Percentiles rank a stretch among this genome's conserved stretches.
These are phyloP conservation scores for Blastomyces parvus DNA, from an alignment of 2,329 filamentous ascomycete species.

Conservation along the genomic window DNA sequence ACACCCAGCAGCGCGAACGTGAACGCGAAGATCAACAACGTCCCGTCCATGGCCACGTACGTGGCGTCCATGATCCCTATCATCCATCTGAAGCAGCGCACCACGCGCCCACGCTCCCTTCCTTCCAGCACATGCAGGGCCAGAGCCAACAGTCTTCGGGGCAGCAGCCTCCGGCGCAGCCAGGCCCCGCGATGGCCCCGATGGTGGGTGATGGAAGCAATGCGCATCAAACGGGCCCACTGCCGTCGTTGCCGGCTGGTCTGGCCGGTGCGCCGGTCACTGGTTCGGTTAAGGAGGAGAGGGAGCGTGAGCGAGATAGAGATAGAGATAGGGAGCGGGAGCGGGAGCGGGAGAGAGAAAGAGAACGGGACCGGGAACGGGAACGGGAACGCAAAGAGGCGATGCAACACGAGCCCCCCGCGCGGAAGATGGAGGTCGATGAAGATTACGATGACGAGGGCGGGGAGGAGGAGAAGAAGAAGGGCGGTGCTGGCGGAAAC, in stretches of 20 bases:
- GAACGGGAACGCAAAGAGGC: constrained; percentile 44
- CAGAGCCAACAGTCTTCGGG: constrained; percentile 9
- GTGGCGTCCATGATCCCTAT: constrained; percentile 67
- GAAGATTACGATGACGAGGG: constrained; percentile 95
- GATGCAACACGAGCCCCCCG: constrained; percentile 62
- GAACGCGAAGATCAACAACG: not conserved
- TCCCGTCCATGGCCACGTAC: constrained; percentile 22
- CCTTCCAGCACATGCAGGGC: constrained; percentile 38
- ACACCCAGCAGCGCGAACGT: constrained; percentile 46
- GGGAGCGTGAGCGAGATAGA: not conserved
- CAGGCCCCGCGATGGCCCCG: constrained; percentile 49
- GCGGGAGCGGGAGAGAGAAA: not conserved
- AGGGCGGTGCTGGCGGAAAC: constrained; percentile 14
- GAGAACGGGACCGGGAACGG: constrained; percentile 29
- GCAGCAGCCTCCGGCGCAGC: constrained; percentile 31
- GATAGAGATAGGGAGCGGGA: not conserved
- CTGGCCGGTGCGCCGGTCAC: constrained; percentile 39
- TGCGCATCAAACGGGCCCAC: constrained; percentile 27
- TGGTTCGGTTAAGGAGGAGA: not conserved
- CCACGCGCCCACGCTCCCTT: constrained; percentile 58
- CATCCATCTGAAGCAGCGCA: constrained; percentile 90
- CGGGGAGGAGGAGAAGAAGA: constrained; percentile 63
- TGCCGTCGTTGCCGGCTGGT: constrained; percentile 35
- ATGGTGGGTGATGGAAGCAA: constrained; percentile 41
- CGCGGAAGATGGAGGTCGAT: constrained; percentile 91